phyloP scores from a whole-genome alignment of 1,139 yeast species.

The Torulaspora pretoriensis region DNA sequence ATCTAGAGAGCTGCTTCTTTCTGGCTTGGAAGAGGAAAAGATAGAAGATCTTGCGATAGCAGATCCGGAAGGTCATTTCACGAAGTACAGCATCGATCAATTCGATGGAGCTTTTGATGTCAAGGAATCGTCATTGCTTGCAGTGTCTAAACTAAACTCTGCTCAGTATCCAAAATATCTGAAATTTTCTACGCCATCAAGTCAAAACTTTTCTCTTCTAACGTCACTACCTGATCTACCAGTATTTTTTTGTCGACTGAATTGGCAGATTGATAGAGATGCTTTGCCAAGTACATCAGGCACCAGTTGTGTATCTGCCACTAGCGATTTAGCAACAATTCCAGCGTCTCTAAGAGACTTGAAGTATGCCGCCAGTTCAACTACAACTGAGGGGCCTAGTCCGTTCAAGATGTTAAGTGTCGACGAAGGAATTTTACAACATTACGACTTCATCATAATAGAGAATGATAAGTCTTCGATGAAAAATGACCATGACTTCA shows the following conservation, averaged over 20 bases:
- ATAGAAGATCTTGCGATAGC: conserved; percentile 28
- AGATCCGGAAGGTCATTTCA: conserved; percentile 4
- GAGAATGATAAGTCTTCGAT: conserved; percentile 32
- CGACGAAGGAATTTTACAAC: conserved; percentile 37
- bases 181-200: conserved; percentile 4
- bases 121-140: not conserved
- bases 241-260: conserved; percentile 19
- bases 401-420: conserved; percentile 50
- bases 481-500: conserved; percentile 39
- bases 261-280: not conserved
- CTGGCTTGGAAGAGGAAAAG: conserved; percentile 53
- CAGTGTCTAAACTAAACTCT: conserved; percentile 1
- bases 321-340: conserved; percentile 38
- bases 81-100: not conserved
- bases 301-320: conserved; percentile 43
- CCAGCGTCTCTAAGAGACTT: conserved; percentile 45
- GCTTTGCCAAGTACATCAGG: conserved; percentile 21
- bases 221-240: conserved; percentile 14
- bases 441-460: conserved; percentile 50
- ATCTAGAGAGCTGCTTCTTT: conserved; percentile 48
- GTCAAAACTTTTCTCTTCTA: conserved; percentile 17
- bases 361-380: conserved; percentile 45
- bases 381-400: conserved; percentile 44
- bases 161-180: conserved; percentile 1
- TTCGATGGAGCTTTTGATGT: conserved; percentile 4